phyloP scores from a whole-genome alignment of 106 monocot genomes.

The Acanthochlamys bracteata region DNA sequence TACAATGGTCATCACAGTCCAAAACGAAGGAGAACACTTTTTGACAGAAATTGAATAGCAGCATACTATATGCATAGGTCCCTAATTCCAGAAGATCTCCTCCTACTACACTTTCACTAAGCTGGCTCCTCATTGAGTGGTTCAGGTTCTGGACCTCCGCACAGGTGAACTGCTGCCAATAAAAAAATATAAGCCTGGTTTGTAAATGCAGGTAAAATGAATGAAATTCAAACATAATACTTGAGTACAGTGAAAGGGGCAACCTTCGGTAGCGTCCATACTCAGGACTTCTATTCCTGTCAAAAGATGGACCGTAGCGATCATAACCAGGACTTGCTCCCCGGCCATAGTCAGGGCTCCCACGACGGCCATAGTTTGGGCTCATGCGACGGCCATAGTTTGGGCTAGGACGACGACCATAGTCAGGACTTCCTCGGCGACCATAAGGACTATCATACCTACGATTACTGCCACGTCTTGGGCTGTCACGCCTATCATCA shows the following conservation, averaged over 20 bases:
- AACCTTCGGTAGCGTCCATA: slow-evolving; percentile 56
- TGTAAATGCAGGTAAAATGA: neutral
- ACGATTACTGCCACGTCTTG: slow-evolving; percentile 46
- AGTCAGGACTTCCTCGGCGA: slow-evolving; percentile 56
- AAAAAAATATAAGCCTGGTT: neutral
- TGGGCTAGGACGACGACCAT: slow-evolving; percentile 45
- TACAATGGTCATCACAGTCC: no score
- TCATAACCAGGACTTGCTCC: slow-evolving; percentile 44
- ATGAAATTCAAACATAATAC: neutral
- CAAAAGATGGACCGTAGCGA: slow-evolving; percentile 27
- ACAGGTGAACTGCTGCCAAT: slow-evolving; percentile 28
- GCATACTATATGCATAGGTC: no score
- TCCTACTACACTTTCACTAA: neutral
- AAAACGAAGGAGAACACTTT: no score
- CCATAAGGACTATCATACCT: slow-evolving; percentile 49
- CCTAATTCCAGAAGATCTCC: no score
- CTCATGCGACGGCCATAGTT: slow-evolving; percentile 35
- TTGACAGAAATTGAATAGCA: no score
- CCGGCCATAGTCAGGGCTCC: slow-evolving; percentile 52
- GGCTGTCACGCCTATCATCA: slow-evolving; percentile 45
- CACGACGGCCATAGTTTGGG: slow-evolving; percentile 27
- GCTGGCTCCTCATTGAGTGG: neutral
- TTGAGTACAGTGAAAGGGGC: neutral
- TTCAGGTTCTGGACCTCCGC: slow-evolving; percentile 34
- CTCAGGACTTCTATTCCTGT: slow-evolving; percentile 56